Conservation (phyloP, 495 filamentous ascomycete genomes). For the Melanomma pulvis-pyrius region DNA sequence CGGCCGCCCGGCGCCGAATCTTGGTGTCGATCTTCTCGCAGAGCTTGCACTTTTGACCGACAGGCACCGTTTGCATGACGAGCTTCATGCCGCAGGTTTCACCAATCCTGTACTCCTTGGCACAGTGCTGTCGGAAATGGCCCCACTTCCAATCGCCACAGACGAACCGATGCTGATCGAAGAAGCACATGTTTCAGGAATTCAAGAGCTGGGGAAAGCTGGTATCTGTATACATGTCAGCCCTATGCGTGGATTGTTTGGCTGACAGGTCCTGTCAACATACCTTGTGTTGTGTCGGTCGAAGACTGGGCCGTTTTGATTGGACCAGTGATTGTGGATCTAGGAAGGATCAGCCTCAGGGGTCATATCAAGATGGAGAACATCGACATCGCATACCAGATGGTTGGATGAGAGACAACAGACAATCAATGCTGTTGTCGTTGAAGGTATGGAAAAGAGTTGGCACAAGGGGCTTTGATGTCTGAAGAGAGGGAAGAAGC, state of each 20-base stretch:
- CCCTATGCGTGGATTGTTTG: conserved; percentile 33
- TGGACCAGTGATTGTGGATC: conserved; percentile 22
- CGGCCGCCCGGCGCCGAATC: conserved; percentile 70
- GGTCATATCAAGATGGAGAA: conserved; percentile 25
- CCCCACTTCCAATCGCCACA: conserved; percentile 98
- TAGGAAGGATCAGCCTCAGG: conserved; percentile 33
- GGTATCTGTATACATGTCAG: conserved; percentile 24
- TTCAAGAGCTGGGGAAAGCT: conserved; percentile 14
- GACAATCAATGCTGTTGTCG: conserved; percentile 2
- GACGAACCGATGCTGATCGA: conserved; percentile 61
- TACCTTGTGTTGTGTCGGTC: conserved; percentile 29
- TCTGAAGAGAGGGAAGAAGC: conserved; percentile 29
- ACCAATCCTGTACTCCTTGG: conserved; percentile 93
- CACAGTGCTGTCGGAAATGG: conserved; percentile 90
- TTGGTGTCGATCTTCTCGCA: conserved; percentile 95
- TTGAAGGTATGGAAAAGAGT: conserved; percentile 25
- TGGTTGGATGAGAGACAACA: conserved; percentile 33
- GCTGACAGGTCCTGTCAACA: conserved; percentile 29
- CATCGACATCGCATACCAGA: conserved; percentile 22
- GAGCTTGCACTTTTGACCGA: conserved; percentile 69
- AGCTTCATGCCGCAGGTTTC: conserved; percentile 98
- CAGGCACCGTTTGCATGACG: conserved; percentile 68
- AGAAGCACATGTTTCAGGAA: conserved; percentile 63
- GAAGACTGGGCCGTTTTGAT: conserved; percentile 11
- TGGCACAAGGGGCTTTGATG: conserved; percentile 29